Base-by-base conservation (phyloP, 257 asterid genomes). In the Gardenia jasminoides region DNA sequence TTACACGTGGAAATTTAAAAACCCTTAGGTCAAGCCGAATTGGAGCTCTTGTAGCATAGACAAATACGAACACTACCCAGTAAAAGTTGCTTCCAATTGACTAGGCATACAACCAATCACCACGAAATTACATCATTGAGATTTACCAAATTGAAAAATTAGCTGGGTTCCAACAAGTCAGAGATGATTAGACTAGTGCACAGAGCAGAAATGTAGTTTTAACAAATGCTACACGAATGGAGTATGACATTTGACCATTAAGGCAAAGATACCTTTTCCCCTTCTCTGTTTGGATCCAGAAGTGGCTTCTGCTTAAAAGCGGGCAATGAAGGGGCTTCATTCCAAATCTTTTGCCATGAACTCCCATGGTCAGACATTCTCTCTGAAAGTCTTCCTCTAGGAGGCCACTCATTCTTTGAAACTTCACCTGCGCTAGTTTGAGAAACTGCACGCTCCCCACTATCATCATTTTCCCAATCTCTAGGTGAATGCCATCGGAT, bases 401-500 rank as follows among this genome's bases (percentile, higher is more conserved):
- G 99, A 82, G 99, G 98, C 98, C 99, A 96, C 76, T 85, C 77
- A 39, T 54, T 81, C 72, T 80, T 79, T 31, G 78, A 77, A 52
- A 39, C 78, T 72, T 69, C 87, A 61, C 47, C 64, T 50, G 78
- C 52, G 79, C 70, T 84, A 54, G 70, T 76, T 59, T 78, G 85
- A 82, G 93, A 88, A 39, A 43, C 78, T 75, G 83, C 91, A 59
- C 20, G 77, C 70, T 76, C 88, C 77, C 78, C 78, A 75, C 50
- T 80, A 30, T 67, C 84, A 80, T 85, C 91, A 59, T 76, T 83
- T 83, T 95, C 99, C 99, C 98, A 95, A 81, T 95, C 99, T 86
- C 93, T 86, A 44, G 98, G 99, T 76, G 99, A 96, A 87, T 93
- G 97, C 99, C 99, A 92, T 74, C 99, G 89, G 73, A 93, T 96